Evolutionary conservation across 768 basidiomycete genomes (phyloP).

Genomic region (Naganishia randhawae): DNA sequence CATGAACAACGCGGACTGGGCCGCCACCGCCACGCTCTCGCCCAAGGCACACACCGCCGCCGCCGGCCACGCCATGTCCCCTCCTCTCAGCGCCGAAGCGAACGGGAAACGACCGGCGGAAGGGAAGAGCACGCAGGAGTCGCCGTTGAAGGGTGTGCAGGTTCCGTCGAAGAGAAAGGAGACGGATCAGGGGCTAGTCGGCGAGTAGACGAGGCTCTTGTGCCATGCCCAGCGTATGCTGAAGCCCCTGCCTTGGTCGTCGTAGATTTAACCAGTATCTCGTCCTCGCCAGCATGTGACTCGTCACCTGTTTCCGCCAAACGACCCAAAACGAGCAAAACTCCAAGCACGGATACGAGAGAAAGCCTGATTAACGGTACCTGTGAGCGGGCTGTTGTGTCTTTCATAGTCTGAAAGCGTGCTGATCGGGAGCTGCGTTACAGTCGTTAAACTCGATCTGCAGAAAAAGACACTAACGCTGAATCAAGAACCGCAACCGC

Average conservation of each 20-base stretch:
- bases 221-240: background rate
- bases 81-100: background rate
- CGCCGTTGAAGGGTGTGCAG: conserved; percentile 1
- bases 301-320: background rate
- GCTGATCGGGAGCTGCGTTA: background rate
- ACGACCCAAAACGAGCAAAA: background rate
- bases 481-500: conserved; percentile 16
- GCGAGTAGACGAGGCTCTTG: background rate
- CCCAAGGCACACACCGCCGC: background rate
- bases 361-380: conserved; percentile 6
- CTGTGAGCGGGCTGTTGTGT: no score
- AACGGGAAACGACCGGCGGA: background rate
- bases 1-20: background rate
- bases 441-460: conserved; percentile 11
- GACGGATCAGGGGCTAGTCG: background rate
- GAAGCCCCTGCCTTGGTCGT: background rate
- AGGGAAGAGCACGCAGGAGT: background rate
- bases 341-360: background rate
- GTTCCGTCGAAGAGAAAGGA: conserved; percentile 8
- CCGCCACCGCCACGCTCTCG: background rate
- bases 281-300: background rate
- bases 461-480: background rate
- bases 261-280: background rate
- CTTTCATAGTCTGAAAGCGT: background rate
- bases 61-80: background rate